Evolutionary conservation across 768 basidiomycete genomes (phyloP).

Genomic region (Pleurotus djamor): DNA sequence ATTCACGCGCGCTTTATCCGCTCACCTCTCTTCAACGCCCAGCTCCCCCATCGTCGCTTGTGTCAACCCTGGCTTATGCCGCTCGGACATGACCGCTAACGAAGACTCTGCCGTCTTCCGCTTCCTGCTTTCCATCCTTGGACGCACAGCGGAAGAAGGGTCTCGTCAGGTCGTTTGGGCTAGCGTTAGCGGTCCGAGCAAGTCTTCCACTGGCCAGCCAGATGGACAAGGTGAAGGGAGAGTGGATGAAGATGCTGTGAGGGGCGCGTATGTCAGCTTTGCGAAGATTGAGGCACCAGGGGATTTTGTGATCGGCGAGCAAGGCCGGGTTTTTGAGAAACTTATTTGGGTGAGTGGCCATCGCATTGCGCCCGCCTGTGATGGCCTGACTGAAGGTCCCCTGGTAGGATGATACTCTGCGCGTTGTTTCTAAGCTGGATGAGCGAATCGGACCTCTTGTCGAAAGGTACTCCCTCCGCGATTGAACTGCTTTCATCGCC

Average conservation of each 20-base stretch:
- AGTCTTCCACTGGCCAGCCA: background rate
- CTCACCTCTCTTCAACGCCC: conserved; percentile 17
- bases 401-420: conserved; percentile 15
- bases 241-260: conserved; percentile 16
- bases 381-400: background rate
- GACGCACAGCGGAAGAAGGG: conserved; percentile 31
- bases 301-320: conserved; percentile 28
- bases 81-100: conserved; percentile 32
- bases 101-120: conserved; percentile 23
- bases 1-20: conserved; percentile 34
- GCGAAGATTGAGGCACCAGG: conserved; percentile 25
- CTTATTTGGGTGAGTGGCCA: conserved; percentile 31
- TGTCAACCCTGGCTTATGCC: conserved; percentile 40
- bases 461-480: conserved; percentile 12
- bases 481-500: background rate
- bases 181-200: conserved; percentile 18
- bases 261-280: conserved; percentile 25
- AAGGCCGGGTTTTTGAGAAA: conserved; percentile 24
- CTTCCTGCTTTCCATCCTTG: no score
- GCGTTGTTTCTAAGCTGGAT: conserved; percentile 16
- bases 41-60: conserved; percentile 24
- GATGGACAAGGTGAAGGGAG: conserved; percentile 8
- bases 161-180: conserved; percentile 30
- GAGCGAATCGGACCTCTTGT: conserved; percentile 11
- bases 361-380: no score